A percentile compares a stretch with the other conserved stretches of the same genome.
Conservation (phyloP, 306 rosid genomes). For the Sindora glabra region DNA sequence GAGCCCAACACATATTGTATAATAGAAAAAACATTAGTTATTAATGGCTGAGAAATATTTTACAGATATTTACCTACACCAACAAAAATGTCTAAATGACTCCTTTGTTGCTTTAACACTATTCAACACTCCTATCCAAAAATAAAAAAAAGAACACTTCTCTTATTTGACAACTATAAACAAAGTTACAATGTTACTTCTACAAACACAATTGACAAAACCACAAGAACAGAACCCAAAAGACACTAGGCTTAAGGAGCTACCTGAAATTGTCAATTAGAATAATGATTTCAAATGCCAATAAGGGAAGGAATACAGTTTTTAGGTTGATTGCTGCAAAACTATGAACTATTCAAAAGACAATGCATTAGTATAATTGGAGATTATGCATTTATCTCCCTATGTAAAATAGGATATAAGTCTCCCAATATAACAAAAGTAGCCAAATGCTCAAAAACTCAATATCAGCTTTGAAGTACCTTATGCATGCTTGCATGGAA, state of each 20-base stretch:
- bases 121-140: background rate
- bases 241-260: conserved; percentile 17
- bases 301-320: conserved; percentile 88
- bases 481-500: background rate
- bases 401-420: no score
- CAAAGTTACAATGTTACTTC: no score
- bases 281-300: conserved; percentile 77
- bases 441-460: background rate
- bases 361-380: conserved; percentile 16
- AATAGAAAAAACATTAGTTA: conserved; percentile 8
- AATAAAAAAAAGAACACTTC: background rate
- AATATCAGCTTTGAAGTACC: background rate
- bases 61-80: no score
- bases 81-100: no score
- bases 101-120: no score
- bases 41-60: background rate
- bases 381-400: conserved; percentile 12
- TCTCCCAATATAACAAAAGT: background rate
- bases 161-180: no score
- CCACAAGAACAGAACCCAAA: background rate
- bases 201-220: background rate
- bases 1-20: conserved; percentile 92
- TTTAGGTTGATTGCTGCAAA: conserved; percentile 69
- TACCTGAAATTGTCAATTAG: conserved; percentile 96
- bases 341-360: conserved; percentile 48